Evolutionary conservation across 176 grass and related monocot genomes (phyloP).

Genomic region (Aegilops sharonensis): DNA sequence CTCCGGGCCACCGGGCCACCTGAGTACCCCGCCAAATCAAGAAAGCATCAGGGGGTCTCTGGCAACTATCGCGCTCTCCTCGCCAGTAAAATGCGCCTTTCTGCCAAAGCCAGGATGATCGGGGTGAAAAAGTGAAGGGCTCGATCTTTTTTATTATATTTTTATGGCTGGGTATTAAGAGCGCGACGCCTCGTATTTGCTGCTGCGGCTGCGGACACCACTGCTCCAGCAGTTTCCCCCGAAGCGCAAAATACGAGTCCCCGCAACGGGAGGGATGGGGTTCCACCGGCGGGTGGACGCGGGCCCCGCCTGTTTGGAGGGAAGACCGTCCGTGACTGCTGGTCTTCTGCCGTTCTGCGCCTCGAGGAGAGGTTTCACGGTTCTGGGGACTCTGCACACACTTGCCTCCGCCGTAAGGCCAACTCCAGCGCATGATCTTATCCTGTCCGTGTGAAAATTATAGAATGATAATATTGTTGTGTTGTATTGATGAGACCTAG

Average conservation of each 20-base stretch:
- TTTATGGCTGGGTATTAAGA: neutral
- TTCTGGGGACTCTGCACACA: too few relatives aligned
- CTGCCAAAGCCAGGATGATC: neutral
- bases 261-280: too few relatives aligned
- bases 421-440: too few relatives aligned
- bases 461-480: too few relatives aligned
- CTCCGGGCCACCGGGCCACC: neutral
- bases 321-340: too few relatives aligned
- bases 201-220: neutral
- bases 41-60: neutral
- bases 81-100: neutral
- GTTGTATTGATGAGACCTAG: too few relatives aligned
- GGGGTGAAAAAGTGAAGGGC: neutral
- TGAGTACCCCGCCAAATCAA: neutral
- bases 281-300: neutral
- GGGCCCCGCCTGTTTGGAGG: neutral
- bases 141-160: neutral
- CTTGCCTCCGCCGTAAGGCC: too few relatives aligned
- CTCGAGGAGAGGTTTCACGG: too few relatives aligned
- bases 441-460: too few relatives aligned
- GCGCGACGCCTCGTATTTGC: neutral
- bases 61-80: neutral
- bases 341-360: too few relatives aligned
- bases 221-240: neutral
- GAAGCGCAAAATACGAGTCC: neutral